Evolutionary conservation across 2,329 filamentous ascomycete genomes (phyloP), one percentile per base, ranked within the genome.

Genomic region (Cordyceps cateniannulata): DNA sequence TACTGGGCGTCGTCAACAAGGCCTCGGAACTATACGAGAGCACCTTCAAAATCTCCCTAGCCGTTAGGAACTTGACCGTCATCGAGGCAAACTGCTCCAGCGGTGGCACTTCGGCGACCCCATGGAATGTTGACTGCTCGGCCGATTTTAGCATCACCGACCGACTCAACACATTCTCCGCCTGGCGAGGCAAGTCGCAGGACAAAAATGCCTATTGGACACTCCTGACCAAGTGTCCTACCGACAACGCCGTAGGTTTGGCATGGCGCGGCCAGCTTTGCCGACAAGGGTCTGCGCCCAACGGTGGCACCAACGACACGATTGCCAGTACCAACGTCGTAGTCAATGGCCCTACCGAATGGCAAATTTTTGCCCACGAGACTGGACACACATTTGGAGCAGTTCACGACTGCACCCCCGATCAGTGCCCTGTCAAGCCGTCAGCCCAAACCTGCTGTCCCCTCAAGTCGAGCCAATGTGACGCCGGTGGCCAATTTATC

Each of bases 351-450:
- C 81, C 84, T 24, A 88, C 85, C 3, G 93, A 96, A 71, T 98
- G 93, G 93, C 92, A 97, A 72, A 89, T 98, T 62, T 91, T 98
- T 74, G 93, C 93, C 32, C 93, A 98, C 71, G 93, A 98, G 74
- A 87, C 88, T 3, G 93, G 93, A 1, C 93, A 98, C 73, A 98
- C 92, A 0, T 98, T 96, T 72, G 93, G 93, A 50, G 95, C 93
- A 5, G 91, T 97, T 10, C 95, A 99, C 74, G 95, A 99, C 74
- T 99, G 95, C 74, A 89, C 85, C 3, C 71, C 78, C 0, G 64
- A 74, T n/a, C 82, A 88, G 2, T 98, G 93, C 71, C 81, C 90
- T 62, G 80, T 83, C 22, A 83, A 84, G 42, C 73, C 73, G 7
- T 71, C 72, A 10, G 74, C 71, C 59, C 81, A 81, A 66, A 75